phyloP scores from a whole-genome alignment of 2,329 filamentous ascomycete genomes.

The Parafenestella ontariensis region DNA sequence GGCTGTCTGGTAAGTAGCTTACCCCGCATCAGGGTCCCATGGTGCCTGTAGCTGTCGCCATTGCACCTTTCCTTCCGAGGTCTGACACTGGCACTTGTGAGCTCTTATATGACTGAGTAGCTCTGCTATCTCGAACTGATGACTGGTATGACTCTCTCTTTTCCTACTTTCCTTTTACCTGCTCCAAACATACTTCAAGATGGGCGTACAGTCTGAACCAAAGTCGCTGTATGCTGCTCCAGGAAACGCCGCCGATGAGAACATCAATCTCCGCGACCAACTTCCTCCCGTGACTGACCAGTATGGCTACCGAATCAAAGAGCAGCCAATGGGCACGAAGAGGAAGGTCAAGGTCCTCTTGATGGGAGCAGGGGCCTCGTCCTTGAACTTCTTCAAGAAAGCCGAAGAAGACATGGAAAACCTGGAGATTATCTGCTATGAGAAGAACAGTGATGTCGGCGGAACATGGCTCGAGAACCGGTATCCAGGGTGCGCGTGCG shows the following conservation, averaged over 20 bases:
- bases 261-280: constrained; percentile 34
- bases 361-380: constrained; percentile 54
- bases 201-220: constrained; percentile 29
- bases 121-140: constrained; percentile 1
- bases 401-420: constrained; percentile 52
- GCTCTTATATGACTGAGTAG: not conserved
- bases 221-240: constrained; percentile 22
- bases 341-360: constrained; percentile 50
- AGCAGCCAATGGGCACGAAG: constrained; percentile 54
- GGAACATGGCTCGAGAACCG: constrained; percentile 53
- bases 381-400: constrained; percentile 54
- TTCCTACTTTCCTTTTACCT: not conserved
- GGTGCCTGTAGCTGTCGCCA: constrained; percentile 5
- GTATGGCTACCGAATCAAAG: constrained; percentile 52
- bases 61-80: constrained; percentile 20
- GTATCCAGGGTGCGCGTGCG: constrained; percentile 52
- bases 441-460: constrained; percentile 50
- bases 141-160: not conserved
- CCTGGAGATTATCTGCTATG: constrained; percentile 52
- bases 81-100: constrained; percentile 6
- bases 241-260: constrained; percentile 34
- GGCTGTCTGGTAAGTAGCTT: constrained; percentile 5
- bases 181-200: not conserved
- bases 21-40: constrained; percentile 14
- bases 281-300: constrained; percentile 48